Percentiles rank a stretch among this genome's conserved stretches.
Evolutionary conservation across 257 asterid species (phyloP).

Genomic region (Jacaranda copaia): DNA sequence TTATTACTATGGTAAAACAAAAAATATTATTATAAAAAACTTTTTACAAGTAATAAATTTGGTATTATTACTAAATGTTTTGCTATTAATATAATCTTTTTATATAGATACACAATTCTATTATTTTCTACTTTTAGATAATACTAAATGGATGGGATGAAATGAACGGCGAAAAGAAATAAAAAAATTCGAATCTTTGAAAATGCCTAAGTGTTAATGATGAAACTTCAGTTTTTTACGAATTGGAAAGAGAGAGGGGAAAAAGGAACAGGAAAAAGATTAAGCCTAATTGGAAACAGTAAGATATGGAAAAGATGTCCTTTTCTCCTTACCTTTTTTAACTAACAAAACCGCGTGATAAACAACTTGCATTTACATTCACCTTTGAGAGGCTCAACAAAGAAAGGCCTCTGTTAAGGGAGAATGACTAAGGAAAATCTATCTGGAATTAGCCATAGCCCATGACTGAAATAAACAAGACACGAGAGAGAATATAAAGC

Average conservation of each 20-base stretch:
- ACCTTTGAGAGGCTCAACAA: slow-evolving; percentile 22
- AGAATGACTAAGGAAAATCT: slow-evolving; percentile 44
- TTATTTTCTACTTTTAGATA: too few relatives aligned
- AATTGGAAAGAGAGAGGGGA: not conserved
- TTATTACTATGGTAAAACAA: too few relatives aligned
- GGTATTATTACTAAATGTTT: too few relatives aligned
- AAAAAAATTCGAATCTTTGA: not conserved
- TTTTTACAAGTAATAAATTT: too few relatives aligned
- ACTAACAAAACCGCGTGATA: slow-evolving; percentile 63
- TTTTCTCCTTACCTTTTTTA: slow-evolving; percentile 41
- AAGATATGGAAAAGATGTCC: slow-evolving; percentile 25
- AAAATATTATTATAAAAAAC: too few relatives aligned
- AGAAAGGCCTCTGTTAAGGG: slow-evolving; percentile 20
- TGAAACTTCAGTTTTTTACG: slow-evolving; percentile 21
- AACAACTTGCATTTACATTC: slow-evolving; percentile 41
- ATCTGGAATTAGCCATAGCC: slow-evolving; percentile 41
- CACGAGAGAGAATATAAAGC: not conserved
- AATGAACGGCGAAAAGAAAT: not conserved
- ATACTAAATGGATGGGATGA: not conserved
- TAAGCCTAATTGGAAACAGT: slow-evolving; percentile 5
- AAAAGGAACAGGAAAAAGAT: slow-evolving; percentile 28
- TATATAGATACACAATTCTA: too few relatives aligned
- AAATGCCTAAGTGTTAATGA: slow-evolving; percentile 12
- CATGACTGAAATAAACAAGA: slow-evolving; percentile 9
- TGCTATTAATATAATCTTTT: too few relatives aligned